Percentiles rank a stretch among this genome's conserved stretches.
Conservation (phyloP, 192 early-diverging fungal genomes). For the Coemansia javaensis region DNA sequence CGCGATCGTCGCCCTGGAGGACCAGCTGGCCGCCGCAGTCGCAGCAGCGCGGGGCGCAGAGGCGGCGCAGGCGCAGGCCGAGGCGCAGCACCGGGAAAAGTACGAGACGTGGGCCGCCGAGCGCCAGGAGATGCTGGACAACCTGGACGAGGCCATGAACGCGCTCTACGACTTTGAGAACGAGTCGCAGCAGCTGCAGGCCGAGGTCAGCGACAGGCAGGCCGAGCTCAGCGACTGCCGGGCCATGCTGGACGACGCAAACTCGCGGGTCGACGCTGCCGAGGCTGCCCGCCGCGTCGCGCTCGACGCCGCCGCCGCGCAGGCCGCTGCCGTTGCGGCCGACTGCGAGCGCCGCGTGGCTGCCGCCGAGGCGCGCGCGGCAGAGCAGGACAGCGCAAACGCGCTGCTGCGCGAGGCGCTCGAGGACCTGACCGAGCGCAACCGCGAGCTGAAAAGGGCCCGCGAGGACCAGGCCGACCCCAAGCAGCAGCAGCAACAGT, state of each 20-base stretch:
- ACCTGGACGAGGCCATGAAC: constrained; percentile 13
- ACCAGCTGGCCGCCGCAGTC: constrained; percentile 5
- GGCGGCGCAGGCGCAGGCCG: neutral
- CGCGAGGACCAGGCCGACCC: constrained; percentile 18
- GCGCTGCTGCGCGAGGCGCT: constrained; percentile 16
- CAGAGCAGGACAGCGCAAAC: constrained; percentile 6
- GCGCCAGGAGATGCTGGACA: constrained; percentile 7
- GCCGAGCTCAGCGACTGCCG: too few relatives aligned
- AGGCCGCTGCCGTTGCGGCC: neutral
- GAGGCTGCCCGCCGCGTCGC: too few relatives aligned
- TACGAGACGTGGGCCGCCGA: neutral
- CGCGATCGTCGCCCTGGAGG: constrained; percentile 24
- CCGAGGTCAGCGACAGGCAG: neutral
- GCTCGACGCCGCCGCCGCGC: constrained; percentile 1
- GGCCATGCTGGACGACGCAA: too few relatives aligned
- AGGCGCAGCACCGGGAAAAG: neutral
- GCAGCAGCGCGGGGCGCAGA: neutral
- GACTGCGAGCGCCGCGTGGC: constrained; percentile 2
- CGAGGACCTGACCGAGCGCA: constrained; percentile 23
- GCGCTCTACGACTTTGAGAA: constrained; percentile 4
- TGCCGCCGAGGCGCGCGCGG: neutral
- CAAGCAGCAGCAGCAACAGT: constrained; percentile 18
- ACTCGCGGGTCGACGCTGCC: too few relatives aligned
- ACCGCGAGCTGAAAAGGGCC: constrained; percentile 17
- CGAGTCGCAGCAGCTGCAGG: neutral